phyloP scores from a whole-genome alignment of 192 early-diverging fungal species.

The Rhizophagus sp. region DNA sequence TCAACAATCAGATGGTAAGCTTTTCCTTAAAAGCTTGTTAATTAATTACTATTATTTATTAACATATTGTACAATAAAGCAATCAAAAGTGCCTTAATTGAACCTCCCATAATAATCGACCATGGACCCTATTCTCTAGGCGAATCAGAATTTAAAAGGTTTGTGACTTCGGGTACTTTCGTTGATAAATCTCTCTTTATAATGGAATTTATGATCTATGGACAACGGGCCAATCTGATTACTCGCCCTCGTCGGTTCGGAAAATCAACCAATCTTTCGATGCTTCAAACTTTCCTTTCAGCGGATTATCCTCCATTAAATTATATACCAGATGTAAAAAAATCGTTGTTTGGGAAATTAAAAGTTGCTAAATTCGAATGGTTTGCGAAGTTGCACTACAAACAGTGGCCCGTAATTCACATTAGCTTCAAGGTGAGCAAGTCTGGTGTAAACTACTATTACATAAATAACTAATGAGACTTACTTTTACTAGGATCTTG shows the following conservation, averaged over 20 bases:
- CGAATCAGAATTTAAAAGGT: not conserved
- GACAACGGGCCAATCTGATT: conserved; percentile 9
- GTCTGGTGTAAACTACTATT: not conserved
- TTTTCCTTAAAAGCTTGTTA: conserved; percentile 10
- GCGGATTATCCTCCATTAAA: not conserved
- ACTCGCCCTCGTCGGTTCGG: conserved; percentile 29
- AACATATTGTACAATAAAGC: conserved; percentile 16
- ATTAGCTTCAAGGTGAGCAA: conserved; percentile 22
- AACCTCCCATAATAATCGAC: conserved; percentile 2
- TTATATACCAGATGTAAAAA: not conserved
- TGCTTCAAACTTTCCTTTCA: conserved; percentile 28
- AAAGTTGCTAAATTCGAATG: conserved; percentile 9
- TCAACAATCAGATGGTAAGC: not conserved
- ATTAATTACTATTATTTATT: conserved; percentile 12
- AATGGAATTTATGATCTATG: conserved; percentile 19
- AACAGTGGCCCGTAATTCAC: conserved; percentile 21
- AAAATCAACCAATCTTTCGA: conserved; percentile 28
- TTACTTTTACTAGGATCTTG: conserved; percentile 15
- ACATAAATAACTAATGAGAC: not conserved
- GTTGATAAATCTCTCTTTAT: conserved; percentile 30
- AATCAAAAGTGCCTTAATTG: not conserved
- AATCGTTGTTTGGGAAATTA: not conserved
- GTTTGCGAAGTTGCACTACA: conserved; percentile 1
- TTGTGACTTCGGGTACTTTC: conserved; percentile 11
- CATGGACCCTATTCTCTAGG: not conserved